Evolutionary conservation across 306 rosid genomes (phyloP), one percentile per base, ranked within the genome.

Genomic region (Mimosa pudica): DNA sequence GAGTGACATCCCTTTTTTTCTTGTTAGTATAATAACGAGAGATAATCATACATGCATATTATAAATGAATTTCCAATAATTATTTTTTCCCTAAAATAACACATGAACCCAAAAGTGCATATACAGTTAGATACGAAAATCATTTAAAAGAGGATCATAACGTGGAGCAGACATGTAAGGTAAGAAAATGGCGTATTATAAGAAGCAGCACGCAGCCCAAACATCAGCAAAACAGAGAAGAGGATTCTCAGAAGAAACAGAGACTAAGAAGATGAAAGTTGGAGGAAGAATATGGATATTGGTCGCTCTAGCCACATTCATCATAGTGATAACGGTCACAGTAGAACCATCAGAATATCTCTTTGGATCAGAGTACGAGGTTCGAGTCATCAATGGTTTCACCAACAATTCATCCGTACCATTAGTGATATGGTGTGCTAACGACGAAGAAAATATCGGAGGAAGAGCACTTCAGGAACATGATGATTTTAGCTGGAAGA

Each of bases 401-500:
- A 75, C 79, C 0, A 80, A 90, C 87, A 94, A 94, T 70, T 88
- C 94, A 0, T 94, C 98, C 1, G 54, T 89, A 80, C 96, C 98
- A 20, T 68, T 94, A 58, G 94, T 94, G 0, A 90, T 94, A 3
- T 94, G 98, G 98, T 94, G 98, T 24, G 68, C 94, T 0, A 90
- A 97, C 0, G 78, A 84, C 58, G 86, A 90, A 41, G 75, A 77
- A 18, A 96, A 92, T 55, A 82, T 94, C 1, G 98, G 98, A 0
- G 97, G 98, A 0, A 85, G 98, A 2, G 98, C 97, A 0, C 84
- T 94, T 20, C 98, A 94, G 47, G 97, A 94, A 55, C 85, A 82
- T 6, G 98, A 94, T 42, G 97, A 92, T 6, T 94, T 94, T 79
- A 87, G 96, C 33, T 94, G 98, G 98, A 73, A 75, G 14, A 82